Base-by-base conservation (phyloP, 305 asterid genomes). In the Fraxinus angustifolia region DNA sequence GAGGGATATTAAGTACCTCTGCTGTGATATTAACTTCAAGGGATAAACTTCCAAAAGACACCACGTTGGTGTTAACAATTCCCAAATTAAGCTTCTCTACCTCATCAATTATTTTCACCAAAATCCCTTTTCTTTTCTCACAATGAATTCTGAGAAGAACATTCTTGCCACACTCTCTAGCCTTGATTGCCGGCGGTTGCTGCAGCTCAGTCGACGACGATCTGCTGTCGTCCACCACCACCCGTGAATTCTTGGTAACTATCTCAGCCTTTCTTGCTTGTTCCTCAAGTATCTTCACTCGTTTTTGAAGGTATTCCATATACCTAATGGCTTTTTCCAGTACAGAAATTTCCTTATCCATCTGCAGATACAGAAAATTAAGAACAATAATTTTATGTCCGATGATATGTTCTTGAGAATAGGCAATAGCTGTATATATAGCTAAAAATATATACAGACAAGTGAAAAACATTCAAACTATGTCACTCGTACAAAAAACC, bases 11-110 rank as follows among this genome's bases (percentile, higher is more conserved):
- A 26, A 16, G 0, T 71, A 82, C 85, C 81, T 85, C 83, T 10
- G 85, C 60, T 12, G 79, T 74, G 30, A 85, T 68, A 35, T 79
- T 81, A 19, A 85, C 71, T 34, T 85, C 83, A 40, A 82, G 83
- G 10, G 82, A 75, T 35, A 78, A 67, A n/a, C 33, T 75, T 40
- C 87, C 87, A 21, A 85, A 82, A 0, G 81, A 23, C 35, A 42
- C 23, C 60, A 68, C 83, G 0, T n/a, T 79, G 6, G 87, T 31
- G 67, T 75, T 85, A 65, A 77, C 40, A 31, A 82, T 77, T 0
- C 26, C 8, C 21, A 85, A 30, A 72, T 79, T 82, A 34, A 82
- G 87, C 30, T 53, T 82, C 81, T 85, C 87, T 0, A 85, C 73
- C 30, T 79, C 17, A 17, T 71, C 12, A 6, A 85, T 35, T 31